A percentile compares a stretch with the other conserved stretches of the same genome.
phyloP scores from a whole-genome alignment of 1,284 basidiomycete species.

The Sporisorium graminicola region DNA sequence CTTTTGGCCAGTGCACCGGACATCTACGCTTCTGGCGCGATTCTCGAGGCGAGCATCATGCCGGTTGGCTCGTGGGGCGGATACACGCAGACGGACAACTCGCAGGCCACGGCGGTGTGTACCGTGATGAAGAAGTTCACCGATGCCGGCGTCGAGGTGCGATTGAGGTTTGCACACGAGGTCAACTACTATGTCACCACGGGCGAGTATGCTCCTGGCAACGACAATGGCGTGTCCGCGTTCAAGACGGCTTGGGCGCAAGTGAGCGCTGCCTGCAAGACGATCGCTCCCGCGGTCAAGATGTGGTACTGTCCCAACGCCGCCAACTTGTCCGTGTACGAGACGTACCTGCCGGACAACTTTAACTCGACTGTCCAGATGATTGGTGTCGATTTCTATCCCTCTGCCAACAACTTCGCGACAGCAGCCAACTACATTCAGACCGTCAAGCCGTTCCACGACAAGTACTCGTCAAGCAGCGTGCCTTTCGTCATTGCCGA shows the following conservation, averaged over 20 bases:
- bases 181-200: conserved; percentile 54
- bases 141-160: conserved; percentile 69
- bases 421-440: conserved; percentile 57
- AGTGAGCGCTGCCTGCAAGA: conserved; percentile 62
- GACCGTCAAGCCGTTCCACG: conserved; percentile 69
- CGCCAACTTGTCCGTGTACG: conserved; percentile 34
- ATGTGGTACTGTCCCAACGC: conserved; percentile 63
- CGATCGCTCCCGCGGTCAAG: conserved; percentile 68
- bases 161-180: conserved; percentile 70
- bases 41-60: conserved; percentile 69
- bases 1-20: conserved; percentile 65
- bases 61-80: conserved; percentile 54
- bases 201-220: conserved; percentile 31
- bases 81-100: conserved; percentile 59
- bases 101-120: conserved; percentile 65
- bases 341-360: conserved; percentile 49
- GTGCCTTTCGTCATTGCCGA: conserved; percentile 70
- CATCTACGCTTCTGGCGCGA: conserved; percentile 65
- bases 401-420: conserved; percentile 42
- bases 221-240: conserved; percentile 55
- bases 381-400: conserved; percentile 69
- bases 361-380: conserved; percentile 51
- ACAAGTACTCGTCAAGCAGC: conserved; percentile 56
- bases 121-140: conserved; percentile 70
- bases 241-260: conserved; percentile 70